Evolutionary conservation across 352 stramenopile species (phyloP), one percentile per base, ranked within the genome.

Genomic region (Pythium biforme): DNA sequence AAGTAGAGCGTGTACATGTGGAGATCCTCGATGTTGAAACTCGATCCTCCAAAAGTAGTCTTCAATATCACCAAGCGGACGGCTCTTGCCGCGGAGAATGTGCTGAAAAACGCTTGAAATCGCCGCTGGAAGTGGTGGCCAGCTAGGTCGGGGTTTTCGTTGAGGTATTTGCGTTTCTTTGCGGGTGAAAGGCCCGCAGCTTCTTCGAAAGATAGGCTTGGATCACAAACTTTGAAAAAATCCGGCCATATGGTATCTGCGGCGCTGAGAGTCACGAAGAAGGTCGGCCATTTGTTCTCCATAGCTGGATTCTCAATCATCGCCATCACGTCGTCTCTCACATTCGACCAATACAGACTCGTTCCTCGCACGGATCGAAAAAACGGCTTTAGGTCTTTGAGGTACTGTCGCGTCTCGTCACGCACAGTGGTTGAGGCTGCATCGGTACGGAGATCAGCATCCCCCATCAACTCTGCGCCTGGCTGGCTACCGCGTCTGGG

Each of bases 211-310:
- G 40, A 25, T 4, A 47, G 40, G 19, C 40, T 47, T 6, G 40
- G 40, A 25, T 47, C 40, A 11, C 26, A 43, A 58, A 68, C 69
- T 9, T 49, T 17, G 25, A 65, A 57, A 22, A 73, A 71, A 46
- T 71, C 65, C 3, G 62, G 66, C 59, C 69, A 76, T 0, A 65
- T 48, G 0, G 66, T 71, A 17, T 76, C 66, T 0, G 65, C 65
- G 12, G 69, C 69, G 51, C 69, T 76, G 1, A 76, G n/a, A 0
- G 69, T 70, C 20, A 71, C 40, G 47, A 62, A 76, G 43, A 61
- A 68, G 0, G 53, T 66, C 4, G 57, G 62, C 29, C 55, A 72
- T 11, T 45, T 50, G 17, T 52, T 64, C 2, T 47, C 49, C 0
- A 77, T 31, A 19, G 55, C 64, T 27, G 33, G 40, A 39, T 66